These are phyloP conservation scores for Elsinoe ampelina DNA, from an alignment of 2,329 filamentous ascomycete species.

Conservation along the genomic window DNA sequence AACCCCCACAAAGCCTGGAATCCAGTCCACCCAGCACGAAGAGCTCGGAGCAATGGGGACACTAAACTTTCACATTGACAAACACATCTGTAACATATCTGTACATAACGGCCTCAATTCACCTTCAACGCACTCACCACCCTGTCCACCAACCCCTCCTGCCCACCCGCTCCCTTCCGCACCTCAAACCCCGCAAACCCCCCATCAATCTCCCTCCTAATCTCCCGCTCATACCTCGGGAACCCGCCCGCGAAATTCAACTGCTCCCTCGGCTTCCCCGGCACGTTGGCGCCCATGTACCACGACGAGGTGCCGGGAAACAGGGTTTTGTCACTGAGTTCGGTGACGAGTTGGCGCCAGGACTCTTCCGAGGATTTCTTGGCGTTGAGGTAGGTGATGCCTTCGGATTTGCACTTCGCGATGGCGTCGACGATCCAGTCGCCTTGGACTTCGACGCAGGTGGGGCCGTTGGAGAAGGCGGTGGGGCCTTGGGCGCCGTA, in stretches of 20 bases:
- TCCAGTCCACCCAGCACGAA: not conserved
- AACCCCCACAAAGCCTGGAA: not conserved
- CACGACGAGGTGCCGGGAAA: constrained; percentile 34
- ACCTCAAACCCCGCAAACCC: constrained; percentile 21
- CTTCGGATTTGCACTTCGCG: constrained; percentile 29
- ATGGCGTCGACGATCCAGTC: constrained; percentile 39
- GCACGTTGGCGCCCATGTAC: constrained; percentile 40
- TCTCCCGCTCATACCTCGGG: constrained; percentile 32
- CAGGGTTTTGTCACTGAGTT: constrained; percentile 34
- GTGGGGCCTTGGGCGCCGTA: constrained; percentile 40
- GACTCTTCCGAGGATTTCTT: constrained; percentile 34
- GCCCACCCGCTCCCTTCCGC: not conserved
- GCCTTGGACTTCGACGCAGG: constrained; percentile 36
- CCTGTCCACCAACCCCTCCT: not conserved
- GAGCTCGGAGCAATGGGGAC: not conserved
- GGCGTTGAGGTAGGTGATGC: constrained; percentile 32
- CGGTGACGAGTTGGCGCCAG: constrained; percentile 33
- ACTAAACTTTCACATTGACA: not conserved
- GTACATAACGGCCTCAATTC: not conserved
- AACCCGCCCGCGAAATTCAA: constrained; percentile 37
- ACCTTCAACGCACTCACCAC: not conserved
- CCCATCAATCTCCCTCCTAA: constrained; percentile 29
- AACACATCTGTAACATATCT: not conserved
- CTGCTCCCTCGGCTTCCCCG: constrained; percentile 38
- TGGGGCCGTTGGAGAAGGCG: constrained; percentile 39